Evolutionary conservation across 176 grass and related monocot species (phyloP).

Genomic region (Zoysia pacifica): DNA sequence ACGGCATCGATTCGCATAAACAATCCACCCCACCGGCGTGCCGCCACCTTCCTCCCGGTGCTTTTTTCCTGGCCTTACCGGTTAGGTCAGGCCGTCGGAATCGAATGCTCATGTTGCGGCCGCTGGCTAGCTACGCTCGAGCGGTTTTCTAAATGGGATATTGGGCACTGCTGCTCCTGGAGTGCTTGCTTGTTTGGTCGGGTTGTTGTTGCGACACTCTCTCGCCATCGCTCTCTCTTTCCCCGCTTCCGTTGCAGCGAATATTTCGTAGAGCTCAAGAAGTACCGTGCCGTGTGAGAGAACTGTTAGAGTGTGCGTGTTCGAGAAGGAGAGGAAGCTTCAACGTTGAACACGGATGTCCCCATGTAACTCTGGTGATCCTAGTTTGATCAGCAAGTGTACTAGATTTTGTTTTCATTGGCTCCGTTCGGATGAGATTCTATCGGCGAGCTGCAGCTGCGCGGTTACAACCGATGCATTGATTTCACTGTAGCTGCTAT

Average conservation of each 20-base stretch:
- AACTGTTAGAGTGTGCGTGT: too few relatives aligned
- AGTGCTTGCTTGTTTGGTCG: not conserved
- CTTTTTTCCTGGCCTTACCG: not conserved
- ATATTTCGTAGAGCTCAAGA: slow-evolving; percentile 16
- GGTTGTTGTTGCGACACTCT: slow-evolving; percentile 1
- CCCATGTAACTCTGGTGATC: too few relatives aligned
- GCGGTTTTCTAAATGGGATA: not conserved
- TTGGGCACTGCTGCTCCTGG: not conserved
- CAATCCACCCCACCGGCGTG: not conserved
- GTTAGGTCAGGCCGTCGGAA: not conserved
- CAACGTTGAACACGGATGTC: too few relatives aligned
- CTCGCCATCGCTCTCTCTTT: not conserved
- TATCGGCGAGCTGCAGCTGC: too few relatives aligned
- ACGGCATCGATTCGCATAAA: not conserved
- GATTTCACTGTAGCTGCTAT: too few relatives aligned
- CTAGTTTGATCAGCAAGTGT: too few relatives aligned
- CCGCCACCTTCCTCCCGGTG: not conserved
- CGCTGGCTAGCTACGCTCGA: not conserved
- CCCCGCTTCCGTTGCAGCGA: not conserved
- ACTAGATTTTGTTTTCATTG: too few relatives aligned
- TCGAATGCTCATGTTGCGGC: slow-evolving; percentile 20
- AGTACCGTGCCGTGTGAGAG: not conserved
- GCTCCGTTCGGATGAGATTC: too few relatives aligned
- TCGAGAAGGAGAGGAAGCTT: too few relatives aligned
- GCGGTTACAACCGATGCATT: too few relatives aligned